Evolutionary conservation across 163 green algal species (phyloP), one percentile per base, ranked within the genome.

Genomic region (Trebouxia gelatinosa): DNA sequence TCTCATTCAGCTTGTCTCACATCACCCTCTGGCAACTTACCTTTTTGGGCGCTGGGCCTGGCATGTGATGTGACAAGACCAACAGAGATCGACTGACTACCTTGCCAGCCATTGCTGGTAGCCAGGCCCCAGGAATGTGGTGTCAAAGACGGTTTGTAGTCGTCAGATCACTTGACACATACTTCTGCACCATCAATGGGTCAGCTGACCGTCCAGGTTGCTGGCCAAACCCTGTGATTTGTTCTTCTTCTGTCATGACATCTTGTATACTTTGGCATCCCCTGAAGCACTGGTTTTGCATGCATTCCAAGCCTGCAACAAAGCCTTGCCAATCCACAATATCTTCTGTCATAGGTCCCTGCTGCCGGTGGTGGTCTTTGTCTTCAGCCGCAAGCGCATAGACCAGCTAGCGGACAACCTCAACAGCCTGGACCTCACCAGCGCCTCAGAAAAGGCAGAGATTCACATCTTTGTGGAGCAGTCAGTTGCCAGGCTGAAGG

Each of bases 291-390:
- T 64, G 54, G 32, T 5, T 34, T 35, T 65, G 26, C 23, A 29
- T 70, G 61, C 17, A 7, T 21, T 29, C 23, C 19, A 2, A 26
- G 0, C 21, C 9, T 77, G 67, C 79, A 83, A 72, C 81, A 80
- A 87, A 28, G n/a, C n/a, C n/a, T n/a, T n/a, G n/a, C n/a, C n/a
- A n/a, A n/a, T n/a, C n/a, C n/a, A n/a, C n/a, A n/a, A n/a, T n/a
- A n/a, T n/a, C n/a, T n/a, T n/a, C n/a, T n/a, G n/a, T n/a, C n/a
- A n/a, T n/a, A n/a, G n/a, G n/a, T n/a, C n/a, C n/a, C 88, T 98
- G 74, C 87, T 97, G 70, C 95, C 95, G 0, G 86, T 90, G 67
- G 92, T 97, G 32, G 84, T 95, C 37, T 99, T 99, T 85, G 91
- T 83, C 64, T 99, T 99, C 84, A 93, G 83, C 75, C 97, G 97